phyloP scores from a whole-genome alignment of 305 asterid species.

The Solanum hybrid region DNA sequence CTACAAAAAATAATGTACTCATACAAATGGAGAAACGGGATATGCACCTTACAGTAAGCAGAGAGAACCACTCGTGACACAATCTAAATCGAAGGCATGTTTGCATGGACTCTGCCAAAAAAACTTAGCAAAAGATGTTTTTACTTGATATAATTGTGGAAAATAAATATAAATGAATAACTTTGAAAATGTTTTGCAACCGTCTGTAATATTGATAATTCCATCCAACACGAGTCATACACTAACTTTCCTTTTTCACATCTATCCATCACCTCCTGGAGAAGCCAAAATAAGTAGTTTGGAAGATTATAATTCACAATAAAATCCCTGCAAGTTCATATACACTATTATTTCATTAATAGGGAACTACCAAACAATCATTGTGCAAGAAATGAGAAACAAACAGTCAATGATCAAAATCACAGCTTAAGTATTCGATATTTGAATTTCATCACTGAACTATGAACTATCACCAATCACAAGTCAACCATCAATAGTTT shows the following conservation, averaged over 20 bases:
- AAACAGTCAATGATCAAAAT: neutral
- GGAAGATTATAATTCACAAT: neutral
- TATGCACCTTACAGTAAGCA: neutral
- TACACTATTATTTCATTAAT: neutral
- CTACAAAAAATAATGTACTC: neutral
- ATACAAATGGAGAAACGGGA: neutral
- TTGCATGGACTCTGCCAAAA: slow-evolving; percentile 62
- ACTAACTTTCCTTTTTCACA: neutral
- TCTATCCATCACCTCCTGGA: neutral
- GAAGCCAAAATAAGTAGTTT: neutral
- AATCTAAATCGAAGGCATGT: slow-evolving; percentile 85
- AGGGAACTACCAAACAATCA: neutral
- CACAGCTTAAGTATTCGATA: neutral
- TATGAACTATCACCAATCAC: neutral
- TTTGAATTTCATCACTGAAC: neutral
- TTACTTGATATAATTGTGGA: neutral
- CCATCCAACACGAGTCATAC: neutral
- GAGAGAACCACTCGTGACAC: neutral
- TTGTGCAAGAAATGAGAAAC: neutral
- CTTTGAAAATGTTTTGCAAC: neutral
- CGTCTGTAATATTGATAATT: neutral
- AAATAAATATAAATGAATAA: neutral
- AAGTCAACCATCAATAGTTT: neutral
- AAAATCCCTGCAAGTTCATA: neutral
- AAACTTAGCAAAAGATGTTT: neutral